Evolutionary conservation across 1,284 basidiomycete species (phyloP).

Genomic region (Hemileia vastatrix): DNA sequence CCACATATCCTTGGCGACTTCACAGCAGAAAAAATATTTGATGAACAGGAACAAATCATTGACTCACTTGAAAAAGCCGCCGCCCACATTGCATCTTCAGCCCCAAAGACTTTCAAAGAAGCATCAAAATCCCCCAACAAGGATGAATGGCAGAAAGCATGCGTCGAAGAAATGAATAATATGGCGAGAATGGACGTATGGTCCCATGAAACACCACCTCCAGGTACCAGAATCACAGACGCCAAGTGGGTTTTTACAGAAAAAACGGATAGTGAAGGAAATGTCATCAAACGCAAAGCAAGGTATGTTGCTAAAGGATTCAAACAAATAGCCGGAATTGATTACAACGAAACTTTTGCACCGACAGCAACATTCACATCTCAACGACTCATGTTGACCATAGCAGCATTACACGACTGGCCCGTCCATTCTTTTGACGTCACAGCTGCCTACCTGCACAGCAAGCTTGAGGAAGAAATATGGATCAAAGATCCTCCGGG

Average conservation of each 20-base stretch:
- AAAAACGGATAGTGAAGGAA: background rate
- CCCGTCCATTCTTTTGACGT: slow-evolving; percentile 1
- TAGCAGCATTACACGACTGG: background rate
- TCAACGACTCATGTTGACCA: background rate
- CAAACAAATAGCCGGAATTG: background rate
- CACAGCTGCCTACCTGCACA: slow-evolving; percentile 3
- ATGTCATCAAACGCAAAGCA: background rate
- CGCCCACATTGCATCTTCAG: no score
- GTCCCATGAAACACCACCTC: background rate
- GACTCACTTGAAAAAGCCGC: no score
- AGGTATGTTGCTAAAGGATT: slow-evolving; percentile 1
- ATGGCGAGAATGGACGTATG: background rate
- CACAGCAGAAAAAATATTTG: no score
- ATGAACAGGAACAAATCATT: no score
- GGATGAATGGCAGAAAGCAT: background rate
- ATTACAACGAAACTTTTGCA: background rate
- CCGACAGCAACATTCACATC: background rate
- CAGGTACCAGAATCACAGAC: background rate
- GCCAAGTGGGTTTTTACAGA: slow-evolving; percentile 1
- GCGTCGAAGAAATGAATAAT: background rate
- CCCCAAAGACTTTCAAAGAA: background rate
- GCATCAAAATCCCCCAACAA: background rate
- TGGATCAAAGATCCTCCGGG: background rate
- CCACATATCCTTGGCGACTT: no score
- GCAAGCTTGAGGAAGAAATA: background rate